Base-by-base conservation (phyloP, 176 grass and related monocot species). In the Lolium perenne region DNA sequence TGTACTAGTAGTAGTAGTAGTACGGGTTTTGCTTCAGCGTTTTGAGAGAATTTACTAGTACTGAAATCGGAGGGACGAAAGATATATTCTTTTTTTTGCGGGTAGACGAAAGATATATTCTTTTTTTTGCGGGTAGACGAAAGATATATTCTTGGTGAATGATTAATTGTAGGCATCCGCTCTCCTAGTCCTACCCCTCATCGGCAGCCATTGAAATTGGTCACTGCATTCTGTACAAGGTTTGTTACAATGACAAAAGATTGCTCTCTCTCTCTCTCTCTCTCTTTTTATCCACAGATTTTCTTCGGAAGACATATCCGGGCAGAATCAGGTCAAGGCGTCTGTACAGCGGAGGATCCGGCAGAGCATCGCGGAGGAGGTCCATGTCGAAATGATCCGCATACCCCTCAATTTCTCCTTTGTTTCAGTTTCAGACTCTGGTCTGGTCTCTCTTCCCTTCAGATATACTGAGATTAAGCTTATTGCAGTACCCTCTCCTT, bases 271-370 rank as follows among this genome's bases (percentile, higher is more conserved):
- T 35, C 32, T 54, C 29, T 29, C 29, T 29, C 29, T 29, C 32
- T 35, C 32, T 54, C 75, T 83, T 74, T 61, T 49, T 61, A 10
- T 48, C 23, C 63, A 6, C 81, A 99, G 94, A 74, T 99, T 99
- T 85, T 91, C 97, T 22, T 91, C 79, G 14, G 97, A 99, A 66
- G 97, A 99, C 87, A 90, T 99, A 84, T 99, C 97, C 29, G 94
- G 88, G 25, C 97, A 99, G 84, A 99, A 99, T 89, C 97, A 99
- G 91, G 94, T 99, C 59, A 99, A 99, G 78, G 92, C 97, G 32
- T 96, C 94, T 40, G 92, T 96, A 23, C 94, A 99, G 48, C 57
- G 94, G 51, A 96, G 41, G 82, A 96, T 99, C 82, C 88, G 97
- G 23, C 97, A 96, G 85, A 96, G 92, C 84, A 88, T 99, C 29